Base-by-base conservation (phyloP, 2,329 filamentous ascomycete genomes). In the Didymella exigua region DNA sequence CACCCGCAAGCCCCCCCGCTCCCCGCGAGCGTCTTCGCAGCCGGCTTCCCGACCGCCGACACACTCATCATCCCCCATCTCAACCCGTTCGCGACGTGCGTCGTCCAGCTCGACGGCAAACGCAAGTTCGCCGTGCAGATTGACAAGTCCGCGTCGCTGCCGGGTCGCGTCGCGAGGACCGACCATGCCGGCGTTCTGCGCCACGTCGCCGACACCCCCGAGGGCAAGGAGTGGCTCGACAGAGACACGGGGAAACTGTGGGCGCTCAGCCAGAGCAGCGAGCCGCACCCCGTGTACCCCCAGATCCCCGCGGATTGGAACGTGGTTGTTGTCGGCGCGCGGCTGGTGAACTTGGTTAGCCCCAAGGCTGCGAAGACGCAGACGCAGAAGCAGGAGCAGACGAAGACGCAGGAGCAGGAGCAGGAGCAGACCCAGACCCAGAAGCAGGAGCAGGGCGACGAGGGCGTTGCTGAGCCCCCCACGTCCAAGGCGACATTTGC, bases 71-170 rank as follows among this genome's bases (percentile, higher is more conserved):
- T 81, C 50, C 69, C 79, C 60, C 68, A 83, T 61, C 72, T 87
- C 61, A 76, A 82, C 64, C 75, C 81, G 59, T 78, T 75, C 59
- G 75, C 82, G 71, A 77, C 72, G 3, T 89, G 86, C 60, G 88
- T 88, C 0, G 86, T 96, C 14, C 89, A 92, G 67, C 76, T 96
- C 58, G 91, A 96, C 68, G 91, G 91, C n/a, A 92, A 89, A 73
- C 75, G 90, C 59, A 86, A 85, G 31, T 88, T 88, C 58, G 84
- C 84, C 0, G 81, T 88, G n/a, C 79, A 86, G 2, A 85, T 95
- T 21, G 80, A 84, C 0, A 79, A 80, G 77, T 81, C 37, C 73
- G 81, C 3, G 9, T 26, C 5, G 9, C 24, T 5, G 24, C 5
- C 24, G 16, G 4, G 16, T 36, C 3, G 33, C 33, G 9, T 4